A percentile compares a stretch with the other conserved stretches of the same genome.
phyloP scores from a whole-genome alignment of 805 yeast genomes.

The Wickerhamiella qilinensis region DNA sequence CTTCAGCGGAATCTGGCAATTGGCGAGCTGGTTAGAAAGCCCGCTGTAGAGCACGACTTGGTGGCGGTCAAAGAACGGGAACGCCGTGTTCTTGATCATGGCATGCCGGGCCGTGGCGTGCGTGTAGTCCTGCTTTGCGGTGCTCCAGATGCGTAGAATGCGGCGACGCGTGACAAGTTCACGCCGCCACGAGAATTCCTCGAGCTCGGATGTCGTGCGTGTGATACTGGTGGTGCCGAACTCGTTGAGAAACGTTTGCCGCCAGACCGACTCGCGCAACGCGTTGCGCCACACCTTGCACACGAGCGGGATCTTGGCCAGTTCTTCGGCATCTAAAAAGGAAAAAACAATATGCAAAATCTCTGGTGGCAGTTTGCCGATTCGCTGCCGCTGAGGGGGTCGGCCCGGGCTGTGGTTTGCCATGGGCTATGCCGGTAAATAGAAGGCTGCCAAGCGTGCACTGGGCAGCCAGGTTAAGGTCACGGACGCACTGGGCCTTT shows the following conservation, averaged over 20 bases:
- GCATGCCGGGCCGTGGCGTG: neutral
- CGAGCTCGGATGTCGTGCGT: slow-evolving; percentile 6
- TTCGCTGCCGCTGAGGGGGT: no score
- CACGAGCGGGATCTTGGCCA: slow-evolving; percentile 17
- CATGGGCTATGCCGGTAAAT: no score
- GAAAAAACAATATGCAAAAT: slow-evolving; percentile 14
- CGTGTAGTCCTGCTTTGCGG: neutral
- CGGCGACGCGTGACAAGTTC: neutral
- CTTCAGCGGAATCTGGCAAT: neutral
- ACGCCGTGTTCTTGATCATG: neutral
- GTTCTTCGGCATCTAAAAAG: slow-evolving; percentile 11
- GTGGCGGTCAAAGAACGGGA: neutral
- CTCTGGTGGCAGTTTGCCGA: slow-evolving; percentile 17
- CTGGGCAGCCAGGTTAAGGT: no score
- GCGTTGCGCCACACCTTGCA: slow-evolving; percentile 17
- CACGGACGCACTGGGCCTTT: no score
- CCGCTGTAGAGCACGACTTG: neutral
- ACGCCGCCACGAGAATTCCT: neutral
- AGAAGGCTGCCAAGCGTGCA: no score
- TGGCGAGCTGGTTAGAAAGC: neutral
- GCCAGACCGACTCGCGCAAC: slow-evolving; percentile 20
- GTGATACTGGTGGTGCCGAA: slow-evolving; percentile 15
- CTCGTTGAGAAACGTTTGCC: slow-evolving; percentile 13
- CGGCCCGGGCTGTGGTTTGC: no score
- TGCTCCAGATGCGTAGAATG: neutral